phyloP scores from a whole-genome alignment of 257 asterid species.

The Primulina eburnea region DNA sequence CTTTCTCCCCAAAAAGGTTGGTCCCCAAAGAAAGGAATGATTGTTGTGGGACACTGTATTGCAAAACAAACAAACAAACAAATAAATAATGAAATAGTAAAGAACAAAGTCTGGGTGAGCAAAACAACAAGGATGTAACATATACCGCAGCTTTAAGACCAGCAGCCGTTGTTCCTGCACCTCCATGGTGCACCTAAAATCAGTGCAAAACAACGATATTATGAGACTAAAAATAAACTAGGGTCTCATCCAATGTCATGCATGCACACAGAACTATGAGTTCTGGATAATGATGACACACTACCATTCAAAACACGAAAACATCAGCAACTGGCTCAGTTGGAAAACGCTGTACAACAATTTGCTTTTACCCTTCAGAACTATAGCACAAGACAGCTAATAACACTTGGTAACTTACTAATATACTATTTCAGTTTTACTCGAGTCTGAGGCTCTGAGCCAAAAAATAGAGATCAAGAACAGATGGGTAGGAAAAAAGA shows the following conservation, averaged over 20 bases:
- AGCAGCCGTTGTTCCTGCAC: conserved; percentile 98
- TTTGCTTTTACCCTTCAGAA: no score
- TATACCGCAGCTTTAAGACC: conserved; percentile 96
- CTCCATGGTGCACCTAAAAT: conserved; percentile 96
- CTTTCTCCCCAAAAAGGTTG: conserved; percentile 98
- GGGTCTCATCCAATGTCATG: background rate
- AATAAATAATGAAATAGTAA: background rate
- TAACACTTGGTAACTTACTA: no score
- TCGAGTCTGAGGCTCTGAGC: no score
- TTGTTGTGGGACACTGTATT: conserved; percentile 81
- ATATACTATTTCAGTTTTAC: no score
- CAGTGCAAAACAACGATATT: conserved; percentile 6
- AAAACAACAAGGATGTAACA: conserved; percentile 1
- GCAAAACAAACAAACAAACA: background rate
- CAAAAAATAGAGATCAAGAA: no score
- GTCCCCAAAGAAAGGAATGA: conserved; percentile 93
- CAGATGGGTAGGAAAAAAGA: no score
- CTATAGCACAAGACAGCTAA: no score
- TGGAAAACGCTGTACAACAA: no score
- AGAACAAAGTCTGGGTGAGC: conserved; percentile 5
- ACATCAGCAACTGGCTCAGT: no score
- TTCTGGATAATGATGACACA: background rate
- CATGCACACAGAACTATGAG: background rate
- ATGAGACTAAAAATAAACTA: conserved; percentile 4
- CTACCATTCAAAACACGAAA: no score